Evolutionary conservation across 2,329 filamentous ascomycete species (phyloP), one percentile per base, ranked within the genome.

Genomic region (Tolypocladium endophyticum): DNA sequence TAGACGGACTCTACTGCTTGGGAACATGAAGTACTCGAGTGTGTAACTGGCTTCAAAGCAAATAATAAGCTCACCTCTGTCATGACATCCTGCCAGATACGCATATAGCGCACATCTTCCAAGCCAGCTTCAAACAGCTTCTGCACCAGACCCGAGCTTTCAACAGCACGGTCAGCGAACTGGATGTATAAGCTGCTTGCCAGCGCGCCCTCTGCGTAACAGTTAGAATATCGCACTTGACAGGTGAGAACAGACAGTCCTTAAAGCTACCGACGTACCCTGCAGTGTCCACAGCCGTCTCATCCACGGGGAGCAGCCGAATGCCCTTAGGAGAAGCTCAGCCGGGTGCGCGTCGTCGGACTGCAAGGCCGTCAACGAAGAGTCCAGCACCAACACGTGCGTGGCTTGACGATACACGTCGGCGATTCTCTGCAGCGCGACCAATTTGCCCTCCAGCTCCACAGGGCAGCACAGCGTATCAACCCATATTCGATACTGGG

Each of bases 211-310:
- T 76, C 74, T 68, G 30, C 14, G 20, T 6, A 30, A 14, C 11
- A 8, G 47, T 54, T 20, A 58, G 57, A 9, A 33, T 20, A 20
- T 33, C 1, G 5, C 23, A 20, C 35, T 9, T 8, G 7, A 11
- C 2, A 11, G 16, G n/a, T n/a, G n/a, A 12, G 16, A 43, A 43
- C 11, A 18, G 7, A n/a, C n/a, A 25, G 18, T 11, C 3, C 1
- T 16, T 20, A 2, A 33, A 6, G 12, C n/a, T 43, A 41, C 9
- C 0, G 9, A 8, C 1, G 9, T 35, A 63, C 67, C 66, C 63
- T 76, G 74, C 18, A 76, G 66, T 0, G 74, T 76, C 75, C 74
- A 77, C 1, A 75, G 64, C 6, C 74, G 64, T 53, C 72, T 67
- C 64, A 74, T 73, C 74, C 75, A 77, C 25, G 68, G 64, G 4